Percentiles rank a stretch among this genome's conserved stretches.
Evolutionary conservation across 345 rosid species (phyloP).

Genomic region (Excoecaria agallocha): DNA sequence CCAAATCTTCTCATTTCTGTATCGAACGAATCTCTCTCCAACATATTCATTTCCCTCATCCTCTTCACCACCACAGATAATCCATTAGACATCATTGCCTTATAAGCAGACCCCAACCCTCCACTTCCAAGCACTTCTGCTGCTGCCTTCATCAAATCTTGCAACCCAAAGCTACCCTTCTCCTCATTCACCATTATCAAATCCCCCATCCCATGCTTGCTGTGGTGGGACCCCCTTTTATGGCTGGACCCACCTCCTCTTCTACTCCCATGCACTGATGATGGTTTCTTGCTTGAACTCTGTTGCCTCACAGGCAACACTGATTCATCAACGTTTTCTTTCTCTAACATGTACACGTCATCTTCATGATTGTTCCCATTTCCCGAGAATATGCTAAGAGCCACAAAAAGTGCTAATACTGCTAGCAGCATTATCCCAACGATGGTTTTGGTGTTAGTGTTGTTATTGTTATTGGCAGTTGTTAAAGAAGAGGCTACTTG

Average conservation of each 20-base stretch:
- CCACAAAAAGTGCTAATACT: not conserved
- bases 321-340: constrained; percentile 37
- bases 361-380: constrained; percentile 25
- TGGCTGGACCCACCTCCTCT: constrained; percentile 32
- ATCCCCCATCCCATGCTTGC: constrained; percentile 33
- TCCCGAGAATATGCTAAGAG: not conserved
- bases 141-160: constrained; percentile 86
- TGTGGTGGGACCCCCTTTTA: constrained; percentile 3
- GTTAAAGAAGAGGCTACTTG: not conserved
- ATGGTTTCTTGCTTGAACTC: constrained; percentile 29
- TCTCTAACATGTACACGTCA: constrained; percentile 47
- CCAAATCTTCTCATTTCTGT: constrained; percentile 72
- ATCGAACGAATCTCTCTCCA: constrained; percentile 56
- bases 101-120: constrained; percentile 83
- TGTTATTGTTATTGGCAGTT: not conserved
- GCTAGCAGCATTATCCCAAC: constrained; percentile 9
- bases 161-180: constrained; percentile 59
- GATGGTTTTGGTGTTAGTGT: not conserved
- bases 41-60: constrained; percentile 67
- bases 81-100: constrained; percentile 70
- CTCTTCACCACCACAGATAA: constrained; percentile 82
- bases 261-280: constrained; percentile 20
- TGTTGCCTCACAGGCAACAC: constrained; percentile 37
- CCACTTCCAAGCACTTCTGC: constrained; percentile 91
- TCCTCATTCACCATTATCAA: constrained; percentile 63